Percentiles rank a stretch among this genome's conserved stretches.
Conservation (phyloP, 305 asterid species). For the Solanum aculeatissimum region DNA sequence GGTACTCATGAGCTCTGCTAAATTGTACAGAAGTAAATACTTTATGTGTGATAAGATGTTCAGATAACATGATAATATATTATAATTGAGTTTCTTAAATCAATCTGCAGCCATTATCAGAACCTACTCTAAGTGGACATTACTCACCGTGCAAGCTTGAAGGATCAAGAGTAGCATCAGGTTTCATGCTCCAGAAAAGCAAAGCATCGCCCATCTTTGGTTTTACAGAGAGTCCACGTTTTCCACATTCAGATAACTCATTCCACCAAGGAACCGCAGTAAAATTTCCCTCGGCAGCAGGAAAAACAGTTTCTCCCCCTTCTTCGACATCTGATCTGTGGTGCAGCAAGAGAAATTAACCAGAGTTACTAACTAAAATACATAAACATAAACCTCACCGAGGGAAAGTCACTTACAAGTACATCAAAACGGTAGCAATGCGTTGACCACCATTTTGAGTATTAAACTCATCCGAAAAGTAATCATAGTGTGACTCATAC, state of each 20-base stretch:
- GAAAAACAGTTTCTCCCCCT: conserved; percentile 98
- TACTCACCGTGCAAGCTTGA: conserved; percentile 93
- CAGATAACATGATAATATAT: background rate
- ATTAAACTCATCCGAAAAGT: conserved; percentile 76
- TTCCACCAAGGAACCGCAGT: conserved; percentile 89
- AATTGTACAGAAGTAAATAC: background rate
- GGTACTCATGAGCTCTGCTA: background rate
- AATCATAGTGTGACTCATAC: conserved; percentile 93
- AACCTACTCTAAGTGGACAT: conserved; percentile 3
- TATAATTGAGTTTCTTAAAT: background rate
- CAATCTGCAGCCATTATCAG: background rate
- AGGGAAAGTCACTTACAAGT: conserved; percentile 58
- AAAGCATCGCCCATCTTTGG: conserved; percentile 96
- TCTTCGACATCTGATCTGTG: conserved; percentile 95
- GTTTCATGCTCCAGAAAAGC: conserved; percentile 98
- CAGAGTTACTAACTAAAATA: background rate
- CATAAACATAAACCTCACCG: background rate
- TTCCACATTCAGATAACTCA: conserved; percentile 94
- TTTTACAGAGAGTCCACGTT: conserved; percentile 80
- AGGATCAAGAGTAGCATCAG: conserved; percentile 82
- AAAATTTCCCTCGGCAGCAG: conserved; percentile 76
- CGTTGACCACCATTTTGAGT: conserved; percentile 95
- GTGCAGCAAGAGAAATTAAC: conserved; percentile 3
- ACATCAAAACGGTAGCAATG: conserved; percentile 95
- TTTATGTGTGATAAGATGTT: background rate